Conservation (phyloP, 1,139 yeast genomes). For the Debaryomycetaceae sp. region DNA sequence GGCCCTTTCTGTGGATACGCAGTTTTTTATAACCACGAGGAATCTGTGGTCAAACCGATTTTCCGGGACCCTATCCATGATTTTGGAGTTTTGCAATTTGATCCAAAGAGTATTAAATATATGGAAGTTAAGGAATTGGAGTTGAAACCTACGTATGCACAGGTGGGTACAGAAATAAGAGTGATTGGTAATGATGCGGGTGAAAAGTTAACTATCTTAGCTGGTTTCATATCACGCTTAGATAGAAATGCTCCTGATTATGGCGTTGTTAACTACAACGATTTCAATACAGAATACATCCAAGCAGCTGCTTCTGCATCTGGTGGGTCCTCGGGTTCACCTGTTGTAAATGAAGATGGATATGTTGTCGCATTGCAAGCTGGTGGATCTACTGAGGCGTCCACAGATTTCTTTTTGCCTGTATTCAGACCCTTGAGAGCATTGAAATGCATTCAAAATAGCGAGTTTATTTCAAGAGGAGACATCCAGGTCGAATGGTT, state of each 20-base stretch:
- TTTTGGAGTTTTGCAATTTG: constrained; percentile 76
- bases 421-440: constrained; percentile 82
- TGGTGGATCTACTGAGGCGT: constrained; percentile 88
- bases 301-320: constrained; percentile 97
- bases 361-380: constrained; percentile 90
- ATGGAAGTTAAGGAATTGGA: constrained; percentile 66
- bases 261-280: constrained; percentile 86
- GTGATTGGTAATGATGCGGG: constrained; percentile 98
- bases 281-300: constrained; percentile 91
- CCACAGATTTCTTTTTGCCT: constrained; percentile 90
- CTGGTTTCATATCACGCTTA: constrained; percentile 85
- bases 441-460: constrained; percentile 63
- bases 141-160: constrained; percentile 77
- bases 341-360: constrained; percentile 87
- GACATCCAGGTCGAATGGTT: constrained; percentile 92
- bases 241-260: constrained; percentile 96
- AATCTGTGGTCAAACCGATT: constrained; percentile 79
- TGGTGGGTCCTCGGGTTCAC: constrained; percentile 95
- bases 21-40: constrained; percentile 93
- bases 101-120: constrained; percentile 69
- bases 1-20: constrained; percentile 92
- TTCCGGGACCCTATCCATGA: constrained; percentile 86
- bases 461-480: constrained; percentile 62
- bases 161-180: constrained; percentile 86
- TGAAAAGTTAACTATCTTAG: constrained; percentile 81